A percentile compares a stretch with the other conserved stretches of the same genome.
These are phyloP conservation scores for Sutorius eximius DNA, from an alignment of 1,284 basidiomycete species.

Conservation along the genomic window DNA sequence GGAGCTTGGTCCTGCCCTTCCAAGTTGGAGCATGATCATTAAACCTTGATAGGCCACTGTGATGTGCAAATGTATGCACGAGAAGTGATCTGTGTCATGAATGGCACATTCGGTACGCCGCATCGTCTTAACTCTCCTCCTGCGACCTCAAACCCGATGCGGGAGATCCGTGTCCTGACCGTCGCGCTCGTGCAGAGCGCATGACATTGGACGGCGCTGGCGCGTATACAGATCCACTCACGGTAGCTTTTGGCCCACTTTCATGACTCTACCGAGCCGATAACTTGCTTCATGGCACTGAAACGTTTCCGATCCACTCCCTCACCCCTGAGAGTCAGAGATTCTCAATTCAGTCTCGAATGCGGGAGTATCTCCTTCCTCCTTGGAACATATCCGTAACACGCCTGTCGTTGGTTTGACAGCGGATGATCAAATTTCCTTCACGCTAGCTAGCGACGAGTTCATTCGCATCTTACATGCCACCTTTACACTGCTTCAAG, in stretches of 20 bases:
- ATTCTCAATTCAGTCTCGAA: slow-evolving; percentile 27
- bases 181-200: not conserved
- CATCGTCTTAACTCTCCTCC: not conserved
- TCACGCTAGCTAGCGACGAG: slow-evolving; percentile 1
- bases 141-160: slow-evolving; percentile 4
- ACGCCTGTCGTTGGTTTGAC: slow-evolving; percentile 12
- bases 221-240: slow-evolving; percentile 11
- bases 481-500: slow-evolving; percentile 12
- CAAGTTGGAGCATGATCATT: slow-evolving; percentile 1
- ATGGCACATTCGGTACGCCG: not conserved
- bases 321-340: slow-evolving; percentile 29
- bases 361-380: slow-evolving; percentile 20
- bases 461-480: not conserved
- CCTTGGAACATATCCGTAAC: slow-evolving; percentile 18
- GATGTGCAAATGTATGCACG: not conserved
- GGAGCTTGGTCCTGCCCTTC: slow-evolving; percentile 1
- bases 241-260: slow-evolving; percentile 12
- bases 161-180: not conserved
- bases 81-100: slow-evolving; percentile 7
- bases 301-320: slow-evolving; percentile 30
- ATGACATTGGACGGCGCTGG: slow-evolving; percentile 9
- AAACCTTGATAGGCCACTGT: slow-evolving; percentile 4
- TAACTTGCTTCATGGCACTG: slow-evolving; percentile 16
- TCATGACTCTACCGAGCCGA: slow-evolving; percentile 9
- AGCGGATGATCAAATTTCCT: slow-evolving; percentile 5